Evolutionary conservation across 176 grass and related monocot species (phyloP).

Genomic region (Musa troglodytarum): DNA sequence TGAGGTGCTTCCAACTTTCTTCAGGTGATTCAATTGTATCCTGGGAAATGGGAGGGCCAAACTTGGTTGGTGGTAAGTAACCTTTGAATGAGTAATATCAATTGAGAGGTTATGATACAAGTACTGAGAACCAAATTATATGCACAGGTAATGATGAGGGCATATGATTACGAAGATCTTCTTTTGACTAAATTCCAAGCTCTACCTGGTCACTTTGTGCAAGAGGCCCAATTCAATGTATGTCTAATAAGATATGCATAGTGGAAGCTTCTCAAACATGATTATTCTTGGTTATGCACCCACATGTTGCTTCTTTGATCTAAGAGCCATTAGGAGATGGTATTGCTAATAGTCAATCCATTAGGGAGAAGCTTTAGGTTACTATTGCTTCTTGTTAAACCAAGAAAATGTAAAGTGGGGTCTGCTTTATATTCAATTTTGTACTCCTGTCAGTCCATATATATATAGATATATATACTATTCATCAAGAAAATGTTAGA

Average conservation of each 20-base stretch:
- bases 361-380: too few relatives aligned
- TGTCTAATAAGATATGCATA: not conserved
- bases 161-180: not conserved
- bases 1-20: not conserved
- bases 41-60: not conserved
- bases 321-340: not conserved
- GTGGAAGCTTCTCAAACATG: not conserved
- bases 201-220: not conserved
- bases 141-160: not conserved
- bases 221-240: not conserved
- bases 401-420: too few relatives aligned
- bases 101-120: not conserved
- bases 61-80: not conserved
- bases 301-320: not conserved
- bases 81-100: not conserved
- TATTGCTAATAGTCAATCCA: not conserved
- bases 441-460: not conserved
- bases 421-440: too few relatives aligned
- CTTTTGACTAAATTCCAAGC: conserved; percentile 2
- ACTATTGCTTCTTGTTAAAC: too few relatives aligned
- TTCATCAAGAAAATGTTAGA: too few relatives aligned
- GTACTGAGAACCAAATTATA: not conserved
- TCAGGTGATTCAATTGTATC: not conserved
- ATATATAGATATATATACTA: not conserved
- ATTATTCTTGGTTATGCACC: too few relatives aligned